Percentiles rank a stretch among this genome's conserved stretches.
Conservation (phyloP, 2,329 filamentous ascomycete species). For the Salinomyces thailandicus region DNA sequence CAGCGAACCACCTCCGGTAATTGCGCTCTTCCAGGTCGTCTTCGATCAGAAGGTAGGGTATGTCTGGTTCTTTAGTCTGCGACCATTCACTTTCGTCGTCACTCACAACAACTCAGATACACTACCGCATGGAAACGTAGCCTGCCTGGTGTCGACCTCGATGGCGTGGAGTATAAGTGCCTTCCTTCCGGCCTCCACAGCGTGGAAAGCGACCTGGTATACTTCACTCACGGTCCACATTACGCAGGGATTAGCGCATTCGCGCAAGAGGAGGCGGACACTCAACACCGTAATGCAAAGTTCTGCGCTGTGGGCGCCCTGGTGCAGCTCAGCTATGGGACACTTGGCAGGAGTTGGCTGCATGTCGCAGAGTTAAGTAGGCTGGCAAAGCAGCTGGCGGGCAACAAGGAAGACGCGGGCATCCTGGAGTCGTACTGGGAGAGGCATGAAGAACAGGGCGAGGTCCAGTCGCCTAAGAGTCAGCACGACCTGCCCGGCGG, state of each 20-base stretch:
- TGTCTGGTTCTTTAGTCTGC: no score
- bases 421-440: conserved; percentile 75
- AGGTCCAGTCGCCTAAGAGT: background rate
- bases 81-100: background rate
- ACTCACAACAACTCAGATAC: conserved; percentile 38
- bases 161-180: conserved; percentile 89
- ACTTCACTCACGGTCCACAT: conserved; percentile 70
- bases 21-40: conserved; percentile 26
- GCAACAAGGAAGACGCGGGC: conserved; percentile 51
- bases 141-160: conserved; percentile 54
- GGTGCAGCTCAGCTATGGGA: conserved; percentile 77
- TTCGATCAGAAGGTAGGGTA: conserved; percentile 31
- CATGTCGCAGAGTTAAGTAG: conserved; percentile 68
- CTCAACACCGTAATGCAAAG: conserved; percentile 71
- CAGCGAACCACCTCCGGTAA: conserved; percentile 18
- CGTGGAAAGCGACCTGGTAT: conserved; percentile 75
- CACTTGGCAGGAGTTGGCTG: conserved; percentile 79
- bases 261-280: conserved; percentile 68
- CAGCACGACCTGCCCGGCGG: conserved; percentile 10
- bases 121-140: conserved; percentile 83
- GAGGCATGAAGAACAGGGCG: conserved; percentile 35
- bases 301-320: conserved; percentile 89
- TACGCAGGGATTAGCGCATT: conserved; percentile 89
- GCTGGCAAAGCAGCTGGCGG: conserved; percentile 58
- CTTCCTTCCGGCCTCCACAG: conserved; percentile 87